Evolutionary conservation across 225 moss, liverwort and hornwort genomes (phyloP), one percentile per base, ranked within the genome.

Genomic region (Sphagnum tenellum): DNA sequence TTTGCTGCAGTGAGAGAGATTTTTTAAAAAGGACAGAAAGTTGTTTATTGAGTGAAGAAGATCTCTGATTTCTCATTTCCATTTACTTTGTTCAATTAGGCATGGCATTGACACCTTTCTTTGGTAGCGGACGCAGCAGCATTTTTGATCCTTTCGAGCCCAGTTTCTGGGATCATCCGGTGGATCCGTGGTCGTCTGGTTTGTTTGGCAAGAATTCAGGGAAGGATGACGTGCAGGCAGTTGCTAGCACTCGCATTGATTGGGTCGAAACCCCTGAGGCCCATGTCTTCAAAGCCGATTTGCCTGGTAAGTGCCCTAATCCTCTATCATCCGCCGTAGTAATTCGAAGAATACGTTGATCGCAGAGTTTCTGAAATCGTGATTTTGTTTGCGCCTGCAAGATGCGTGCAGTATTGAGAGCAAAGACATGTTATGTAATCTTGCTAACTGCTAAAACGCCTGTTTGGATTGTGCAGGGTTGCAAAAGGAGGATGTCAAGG

Each of bases 231-330:
- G 70, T 75, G 61, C 2, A 11, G 72, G 71, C 66, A 64, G 72
- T 69, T 5, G 74, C 56, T 2, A 59, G 77, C 0, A 79, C 84
- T n/a, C 58, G 0, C 5, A 73, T 91, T 3, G 89, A 91, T 67
- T 89, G 84, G 87, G 78, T 83, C 7, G 86, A 89, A 56, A 84
- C 80, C 0, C 0, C 6, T 0, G 63, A 84, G 8, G 70, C 81
- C 12, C 82, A 88, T 60, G 60, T 86, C 4, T 84, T 88, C 59
- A 89, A 84, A 66, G 86, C 72, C 13, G 80, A 88, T 50, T 47
- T 91, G 9, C 86, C 77, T 12, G 78, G 84, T 86, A 81, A 60
- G 14, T 29, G 8, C 50, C 4, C 14, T 10, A 58, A 58, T 44
- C 4, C 6, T 13, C 8, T 44, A 58, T 58, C 57, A 58, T 58